Evolutionary conservation across 768 basidiomycete species (phyloP).

Genomic region (Pulveroboletus sp.): DNA sequence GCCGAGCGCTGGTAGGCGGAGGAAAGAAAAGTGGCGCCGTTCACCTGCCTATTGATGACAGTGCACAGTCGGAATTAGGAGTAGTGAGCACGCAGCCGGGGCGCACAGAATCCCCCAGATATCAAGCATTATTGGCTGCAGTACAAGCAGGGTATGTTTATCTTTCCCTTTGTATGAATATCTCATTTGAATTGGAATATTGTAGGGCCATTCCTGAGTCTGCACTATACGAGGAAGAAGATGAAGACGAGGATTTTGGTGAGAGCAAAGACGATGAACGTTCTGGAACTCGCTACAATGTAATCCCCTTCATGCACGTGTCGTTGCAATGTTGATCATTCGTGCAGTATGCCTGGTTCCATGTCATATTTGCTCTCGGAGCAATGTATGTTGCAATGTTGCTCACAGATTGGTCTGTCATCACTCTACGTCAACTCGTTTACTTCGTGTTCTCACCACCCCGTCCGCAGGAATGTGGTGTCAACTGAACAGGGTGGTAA

Average conservation of each 20-base stretch:
- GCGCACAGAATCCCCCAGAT: slow-evolving; percentile 81
- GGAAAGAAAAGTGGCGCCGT: slow-evolving; percentile 63
- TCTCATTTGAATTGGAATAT: neutral
- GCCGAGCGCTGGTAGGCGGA: slow-evolving; percentile 81
- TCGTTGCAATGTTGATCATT: neutral
- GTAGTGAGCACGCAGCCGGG: slow-evolving; percentile 83
- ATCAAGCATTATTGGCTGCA: slow-evolving; percentile 92
- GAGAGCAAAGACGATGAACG: slow-evolving; percentile 91
- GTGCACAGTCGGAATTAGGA: slow-evolving; percentile 63
- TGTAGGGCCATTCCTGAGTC: slow-evolving; percentile 88
- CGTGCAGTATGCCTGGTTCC: slow-evolving; percentile 94
- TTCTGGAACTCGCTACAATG: slow-evolving; percentile 92
- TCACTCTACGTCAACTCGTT: neutral
- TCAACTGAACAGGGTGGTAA: slow-evolving; percentile 48
- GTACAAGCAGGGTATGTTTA: slow-evolving; percentile 85
- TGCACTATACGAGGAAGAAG: slow-evolving; percentile 75
- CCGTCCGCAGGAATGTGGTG: slow-evolving; percentile 63
- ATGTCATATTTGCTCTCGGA: slow-evolving; percentile 92
- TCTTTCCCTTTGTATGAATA: neutral
- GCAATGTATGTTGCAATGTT: slow-evolving; percentile 98
- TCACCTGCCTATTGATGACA: slow-evolving; percentile 54
- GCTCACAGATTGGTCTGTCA: slow-evolving; percentile 89
- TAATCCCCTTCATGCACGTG: slow-evolving; percentile 34
- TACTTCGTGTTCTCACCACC: slow-evolving; percentile 2
- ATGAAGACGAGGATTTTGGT: slow-evolving; percentile 70